Evolutionary conservation across 768 basidiomycete species (phyloP).

Genomic region (Lactarius hengduanensis): DNA sequence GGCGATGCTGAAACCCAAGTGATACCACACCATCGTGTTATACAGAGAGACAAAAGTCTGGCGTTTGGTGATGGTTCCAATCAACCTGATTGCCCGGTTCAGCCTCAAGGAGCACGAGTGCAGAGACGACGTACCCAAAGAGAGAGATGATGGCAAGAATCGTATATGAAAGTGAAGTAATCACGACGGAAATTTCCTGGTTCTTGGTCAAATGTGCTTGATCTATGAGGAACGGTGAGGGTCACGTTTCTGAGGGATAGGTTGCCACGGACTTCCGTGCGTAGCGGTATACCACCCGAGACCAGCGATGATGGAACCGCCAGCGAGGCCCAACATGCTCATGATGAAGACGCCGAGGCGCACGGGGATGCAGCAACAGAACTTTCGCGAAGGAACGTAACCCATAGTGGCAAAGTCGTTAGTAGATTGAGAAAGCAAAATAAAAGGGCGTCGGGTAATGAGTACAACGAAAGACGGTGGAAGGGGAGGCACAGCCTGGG

Average conservation of each 20-base stretch:
- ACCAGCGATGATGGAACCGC: conserved; percentile 46
- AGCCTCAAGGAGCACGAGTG: background rate
- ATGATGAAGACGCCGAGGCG: conserved; percentile 61
- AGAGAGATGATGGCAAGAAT: conserved; percentile 16
- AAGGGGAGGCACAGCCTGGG: conserved; percentile 27
- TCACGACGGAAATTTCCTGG: conserved; percentile 21
- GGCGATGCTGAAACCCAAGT: conserved; percentile 47
- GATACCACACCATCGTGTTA: conserved; percentile 44
- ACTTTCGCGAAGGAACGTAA: conserved; percentile 53
- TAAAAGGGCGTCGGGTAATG: conserved; percentile 3
- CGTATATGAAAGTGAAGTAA: conserved; percentile 20
- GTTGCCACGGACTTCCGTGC: conserved; percentile 42
- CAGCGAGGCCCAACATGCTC: conserved; percentile 42
- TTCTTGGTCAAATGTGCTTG: conserved; percentile 16
- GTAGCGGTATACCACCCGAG: conserved; percentile 49
- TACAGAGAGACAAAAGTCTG: conserved; percentile 46
- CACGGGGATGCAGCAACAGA: conserved; percentile 67
- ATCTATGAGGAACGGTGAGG: conserved; percentile 10
- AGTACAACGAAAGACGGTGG: background rate
- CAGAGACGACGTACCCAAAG: conserved; percentile 24
- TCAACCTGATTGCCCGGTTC: conserved; percentile 35
- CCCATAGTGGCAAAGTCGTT: conserved; percentile 36
- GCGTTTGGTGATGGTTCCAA: conserved; percentile 46
- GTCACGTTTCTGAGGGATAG: conserved; percentile 1
- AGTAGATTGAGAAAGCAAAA: background rate